phyloP scores from a whole-genome alignment of 495 filamentous ascomycete species.

The Aspergillus homomorphus region DNA sequence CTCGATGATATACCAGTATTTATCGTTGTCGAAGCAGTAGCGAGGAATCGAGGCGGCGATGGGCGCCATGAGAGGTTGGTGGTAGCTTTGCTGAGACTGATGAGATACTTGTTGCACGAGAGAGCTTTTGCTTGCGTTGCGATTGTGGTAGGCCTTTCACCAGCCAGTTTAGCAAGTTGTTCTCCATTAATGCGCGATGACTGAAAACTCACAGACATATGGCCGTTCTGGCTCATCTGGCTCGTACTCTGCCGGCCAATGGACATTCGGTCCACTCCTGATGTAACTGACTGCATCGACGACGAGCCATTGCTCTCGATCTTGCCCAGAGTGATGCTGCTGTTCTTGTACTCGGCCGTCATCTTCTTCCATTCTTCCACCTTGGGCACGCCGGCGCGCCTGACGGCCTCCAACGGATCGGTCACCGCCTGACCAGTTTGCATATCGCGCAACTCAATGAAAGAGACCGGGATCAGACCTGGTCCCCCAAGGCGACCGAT shows the following conservation, averaged over 20 bases:
- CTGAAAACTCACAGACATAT: constrained; percentile 45
- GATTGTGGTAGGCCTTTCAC: constrained; percentile 43
- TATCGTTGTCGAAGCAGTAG: constrained; percentile 95
- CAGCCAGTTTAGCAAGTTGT: neutral
- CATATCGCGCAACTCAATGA: constrained; percentile 96
- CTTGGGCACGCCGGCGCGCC: constrained; percentile 86
- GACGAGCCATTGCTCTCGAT: constrained; percentile 56
- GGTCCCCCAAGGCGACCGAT: constrained; percentile 93
- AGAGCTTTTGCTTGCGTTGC: constrained; percentile 44
- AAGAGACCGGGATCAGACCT: constrained; percentile 93
- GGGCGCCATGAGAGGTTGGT: constrained; percentile 48
- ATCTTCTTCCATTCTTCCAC: constrained; percentile 99
- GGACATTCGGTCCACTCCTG: constrained; percentile 79
- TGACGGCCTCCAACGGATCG: constrained; percentile 83
- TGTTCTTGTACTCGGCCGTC: constrained; percentile 98
- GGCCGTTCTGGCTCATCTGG: constrained; percentile 42
- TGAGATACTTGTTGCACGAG: constrained; percentile 30
- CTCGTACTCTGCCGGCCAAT: constrained; percentile 44
- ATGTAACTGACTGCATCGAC: constrained; percentile 51
- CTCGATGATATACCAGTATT: constrained; percentile 98
- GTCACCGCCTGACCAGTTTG: constrained; percentile 74
- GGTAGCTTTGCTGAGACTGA: constrained; percentile 28
- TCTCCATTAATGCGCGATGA: neutral
- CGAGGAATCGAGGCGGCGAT: constrained; percentile 82
- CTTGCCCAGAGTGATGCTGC: constrained; percentile 91